phyloP scores from a whole-genome alignment of 768 basidiomycete genomes.

The Kondoa malvinella region DNA sequence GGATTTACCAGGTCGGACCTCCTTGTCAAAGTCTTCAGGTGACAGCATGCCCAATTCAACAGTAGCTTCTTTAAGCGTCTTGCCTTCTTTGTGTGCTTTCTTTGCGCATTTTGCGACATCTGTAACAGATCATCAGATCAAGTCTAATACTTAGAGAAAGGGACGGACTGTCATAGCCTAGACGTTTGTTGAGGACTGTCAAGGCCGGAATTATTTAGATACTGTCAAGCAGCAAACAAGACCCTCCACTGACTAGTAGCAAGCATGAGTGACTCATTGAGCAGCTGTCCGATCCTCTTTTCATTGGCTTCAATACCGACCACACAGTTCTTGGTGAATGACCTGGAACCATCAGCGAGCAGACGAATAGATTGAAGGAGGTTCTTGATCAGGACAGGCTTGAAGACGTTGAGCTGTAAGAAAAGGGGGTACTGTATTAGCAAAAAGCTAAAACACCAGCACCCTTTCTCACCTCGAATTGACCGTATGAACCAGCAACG shows the following conservation, averaged over 20 bases:
- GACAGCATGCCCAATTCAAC: slow-evolving; percentile 70
- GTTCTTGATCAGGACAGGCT: slow-evolving; percentile 97
- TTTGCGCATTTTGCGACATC: slow-evolving; percentile 97
- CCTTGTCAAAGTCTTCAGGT: slow-evolving; percentile 79
- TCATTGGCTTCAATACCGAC: slow-evolving; percentile 94
- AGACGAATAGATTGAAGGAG: slow-evolving; percentile 88
- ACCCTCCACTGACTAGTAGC: slow-evolving; percentile 47
- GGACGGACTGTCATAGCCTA: slow-evolving; percentile 89
- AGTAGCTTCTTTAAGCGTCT: slow-evolving; percentile 86
- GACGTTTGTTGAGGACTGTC: slow-evolving; percentile 69
- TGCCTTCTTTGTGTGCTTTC: slow-evolving; percentile 98
- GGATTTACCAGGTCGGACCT: slow-evolving; percentile 40
- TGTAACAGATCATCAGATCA: slow-evolving; percentile 30
- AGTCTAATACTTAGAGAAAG: not conserved
- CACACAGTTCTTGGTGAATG: slow-evolving; percentile 93
- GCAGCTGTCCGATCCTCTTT: slow-evolving; percentile 65
- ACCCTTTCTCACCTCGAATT: slow-evolving; percentile 60
- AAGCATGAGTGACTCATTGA: slow-evolving; percentile 94
- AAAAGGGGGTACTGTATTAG: not conserved
- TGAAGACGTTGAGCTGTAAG: slow-evolving; percentile 87
- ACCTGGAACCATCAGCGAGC: slow-evolving; percentile 81
- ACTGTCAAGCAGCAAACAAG: not conserved
- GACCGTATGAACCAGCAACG: slow-evolving; percentile 82
- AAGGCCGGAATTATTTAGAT: not conserved
- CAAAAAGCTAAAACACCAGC: not conserved